phyloP scores from a whole-genome alignment of 2,329 filamentous ascomycete species.

The Alternaria infectoria region DNA sequence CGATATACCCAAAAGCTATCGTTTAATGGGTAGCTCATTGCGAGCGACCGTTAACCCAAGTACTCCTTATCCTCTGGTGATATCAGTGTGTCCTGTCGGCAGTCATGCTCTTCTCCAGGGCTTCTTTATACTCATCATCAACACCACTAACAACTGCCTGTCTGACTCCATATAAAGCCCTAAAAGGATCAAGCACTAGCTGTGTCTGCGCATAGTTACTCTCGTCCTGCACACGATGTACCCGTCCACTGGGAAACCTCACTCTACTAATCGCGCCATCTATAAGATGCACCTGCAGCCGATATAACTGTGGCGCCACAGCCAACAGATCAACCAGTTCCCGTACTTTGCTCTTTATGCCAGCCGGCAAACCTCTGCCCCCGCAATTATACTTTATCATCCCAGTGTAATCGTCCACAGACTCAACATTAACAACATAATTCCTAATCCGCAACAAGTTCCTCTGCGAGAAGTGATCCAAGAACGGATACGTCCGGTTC shows the following conservation, averaged over 20 bases:
- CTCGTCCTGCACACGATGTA: slow-evolving; percentile 43
- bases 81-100: slow-evolving; percentile 12
- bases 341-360: slow-evolving; percentile 50
- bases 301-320: slow-evolving; percentile 27
- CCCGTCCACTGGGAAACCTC: slow-evolving; percentile 38
- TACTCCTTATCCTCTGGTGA: not conserved
- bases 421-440: slow-evolving; percentile 54
- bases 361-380: slow-evolving; percentile 52
- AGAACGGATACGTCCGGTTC: slow-evolving; percentile 48
- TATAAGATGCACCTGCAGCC: slow-evolving; percentile 41
- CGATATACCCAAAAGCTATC: slow-evolving; percentile 33
- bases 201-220: slow-evolving; percentile 47
- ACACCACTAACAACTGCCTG: slow-evolving; percentile 49
- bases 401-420: slow-evolving; percentile 57
- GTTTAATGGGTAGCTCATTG: slow-evolving; percentile 15
- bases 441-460: slow-evolving; percentile 52
- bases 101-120: slow-evolving; percentile 44
- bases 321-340: slow-evolving; percentile 50
- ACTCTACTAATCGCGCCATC: slow-evolving; percentile 37
- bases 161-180: slow-evolving; percentile 44
- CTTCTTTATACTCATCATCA: slow-evolving; percentile 44
- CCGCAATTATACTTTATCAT: slow-evolving; percentile 61
- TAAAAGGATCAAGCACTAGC: slow-evolving; percentile 52
- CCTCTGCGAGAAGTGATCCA: slow-evolving; percentile 50
- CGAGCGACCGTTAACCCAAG: slow-evolving; percentile 5